These are phyloP conservation scores for Salix purpurea DNA, from an alignment of 345 rosid species.

Conservation along the genomic window DNA sequence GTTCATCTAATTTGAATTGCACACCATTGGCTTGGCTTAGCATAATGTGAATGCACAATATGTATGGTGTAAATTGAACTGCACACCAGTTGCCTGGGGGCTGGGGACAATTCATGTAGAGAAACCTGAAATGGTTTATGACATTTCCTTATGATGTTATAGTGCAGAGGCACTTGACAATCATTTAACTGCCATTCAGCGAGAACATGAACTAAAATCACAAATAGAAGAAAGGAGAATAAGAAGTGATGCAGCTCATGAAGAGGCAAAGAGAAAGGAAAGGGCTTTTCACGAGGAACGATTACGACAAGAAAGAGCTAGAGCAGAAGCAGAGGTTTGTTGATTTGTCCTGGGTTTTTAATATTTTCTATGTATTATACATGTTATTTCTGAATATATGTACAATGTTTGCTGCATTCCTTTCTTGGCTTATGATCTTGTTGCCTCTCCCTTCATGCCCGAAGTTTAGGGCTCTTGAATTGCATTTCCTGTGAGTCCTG, in stretches of 20 bases:
- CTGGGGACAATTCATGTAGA: neutral
- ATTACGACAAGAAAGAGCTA: conserved; percentile 72
- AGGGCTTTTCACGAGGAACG: conserved; percentile 76
- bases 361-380: neutral
- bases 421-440: no score
- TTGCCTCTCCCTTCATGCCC: neutral
- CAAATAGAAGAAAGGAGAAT: conserved; percentile 86
- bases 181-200: conserved; percentile 79
- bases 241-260: conserved; percentile 76
- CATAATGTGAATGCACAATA: neutral
- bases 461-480: neutral
- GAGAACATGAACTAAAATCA: conserved; percentile 73
- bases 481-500: neutral
- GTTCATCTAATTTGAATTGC: no score
- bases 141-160: conserved; percentile 9
- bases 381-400: neutral
- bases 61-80: neutral
- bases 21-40: no score
- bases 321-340: conserved; percentile 84
- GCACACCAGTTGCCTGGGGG: conserved; percentile 1
- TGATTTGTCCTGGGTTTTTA: conserved; percentile 1
- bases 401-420: no score
- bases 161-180: conserved; percentile 95
- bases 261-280: conserved; percentile 84
- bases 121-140: neutral